Evolutionary conservation across 345 rosid genomes (phyloP).

Genomic region (Kandelia obovata): DNA sequence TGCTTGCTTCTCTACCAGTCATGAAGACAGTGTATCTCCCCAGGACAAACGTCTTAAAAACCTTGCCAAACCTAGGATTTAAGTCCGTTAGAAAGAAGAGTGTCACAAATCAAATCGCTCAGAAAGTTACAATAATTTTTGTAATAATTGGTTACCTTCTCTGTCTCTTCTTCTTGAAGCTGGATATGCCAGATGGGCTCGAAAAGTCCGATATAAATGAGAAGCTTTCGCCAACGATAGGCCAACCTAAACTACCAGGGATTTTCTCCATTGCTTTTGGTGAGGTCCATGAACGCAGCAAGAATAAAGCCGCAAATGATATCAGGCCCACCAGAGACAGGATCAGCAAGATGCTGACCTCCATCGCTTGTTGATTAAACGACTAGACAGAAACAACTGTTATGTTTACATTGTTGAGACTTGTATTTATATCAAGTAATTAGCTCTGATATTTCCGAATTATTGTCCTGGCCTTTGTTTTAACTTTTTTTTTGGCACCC

Average conservation of each 20-base stretch:
- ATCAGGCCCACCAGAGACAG: slow-evolving; percentile 24
- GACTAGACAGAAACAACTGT: background rate
- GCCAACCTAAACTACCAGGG: slow-evolving; percentile 65
- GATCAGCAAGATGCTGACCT: slow-evolving; percentile 32
- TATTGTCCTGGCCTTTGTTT: too few relatives aligned
- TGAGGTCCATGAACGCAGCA: slow-evolving; percentile 33
- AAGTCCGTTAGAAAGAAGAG: background rate
- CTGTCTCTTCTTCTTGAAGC: slow-evolving; percentile 57
- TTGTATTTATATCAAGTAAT: background rate
- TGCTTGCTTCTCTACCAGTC: slow-evolving; percentile 69
- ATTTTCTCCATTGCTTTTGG: slow-evolving; percentile 54
- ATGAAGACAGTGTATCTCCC: slow-evolving; percentile 55
- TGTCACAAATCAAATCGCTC: background rate
- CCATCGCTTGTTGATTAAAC: slow-evolving; percentile 31
- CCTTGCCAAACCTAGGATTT: slow-evolving; percentile 52
- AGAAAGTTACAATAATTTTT: background rate
- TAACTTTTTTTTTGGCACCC: too few relatives aligned
- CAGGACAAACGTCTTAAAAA: slow-evolving; percentile 50
- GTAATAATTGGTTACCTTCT: slow-evolving; percentile 32
- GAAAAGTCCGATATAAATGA: slow-evolving; percentile 54
- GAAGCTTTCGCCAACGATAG: slow-evolving; percentile 54
- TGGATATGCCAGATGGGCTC: slow-evolving; percentile 51
- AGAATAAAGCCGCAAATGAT: slow-evolving; percentile 21
- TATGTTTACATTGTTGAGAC: background rate
- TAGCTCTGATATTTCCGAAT: slow-evolving; percentile 1